Evolutionary conservation across 805 yeast genomes (phyloP).

Genomic region (Nakazawaea ishiwadae): DNA sequence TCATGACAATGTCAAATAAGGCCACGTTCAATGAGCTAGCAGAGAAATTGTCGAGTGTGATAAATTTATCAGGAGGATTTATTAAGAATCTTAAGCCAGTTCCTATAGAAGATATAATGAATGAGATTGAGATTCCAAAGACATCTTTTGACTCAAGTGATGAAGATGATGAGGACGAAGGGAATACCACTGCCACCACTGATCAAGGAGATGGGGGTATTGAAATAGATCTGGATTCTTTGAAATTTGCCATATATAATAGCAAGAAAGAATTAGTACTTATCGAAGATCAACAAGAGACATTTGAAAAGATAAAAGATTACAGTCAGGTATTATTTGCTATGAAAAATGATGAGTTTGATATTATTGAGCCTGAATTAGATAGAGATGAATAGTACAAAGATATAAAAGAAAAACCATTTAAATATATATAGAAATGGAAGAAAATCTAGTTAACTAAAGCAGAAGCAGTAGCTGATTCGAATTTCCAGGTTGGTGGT

Average conservation of each 20-base stretch:
- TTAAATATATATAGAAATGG: conserved; percentile 16
- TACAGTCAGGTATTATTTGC: conserved; percentile 39
- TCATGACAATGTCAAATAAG: conserved; percentile 21
- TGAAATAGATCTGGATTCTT: conserved; percentile 18
- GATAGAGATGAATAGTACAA: conserved; percentile 8
- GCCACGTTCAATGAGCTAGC: conserved; percentile 24
- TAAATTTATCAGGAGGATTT: conserved; percentile 47
- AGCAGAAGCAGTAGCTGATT: conserved; percentile 99
- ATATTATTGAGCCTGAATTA: conserved; percentile 17
- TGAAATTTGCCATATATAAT: conserved; percentile 32
- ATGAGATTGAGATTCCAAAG: conserved; percentile 33
- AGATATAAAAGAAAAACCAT: not conserved
- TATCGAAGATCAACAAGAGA: conserved; percentile 23
- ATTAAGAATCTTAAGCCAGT: conserved; percentile 21
- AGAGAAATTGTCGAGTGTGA: conserved; percentile 28
- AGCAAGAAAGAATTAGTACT: too few relatives aligned
- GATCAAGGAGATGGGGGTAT: conserved; percentile 13
- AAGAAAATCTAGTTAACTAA: conserved; percentile 79
- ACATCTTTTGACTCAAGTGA: conserved; percentile 32
- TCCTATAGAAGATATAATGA: conserved; percentile 23
- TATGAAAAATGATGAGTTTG: conserved; percentile 31
- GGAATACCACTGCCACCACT: conserved; percentile 7
- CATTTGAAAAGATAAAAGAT: conserved; percentile 32
- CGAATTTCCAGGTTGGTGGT: conserved; percentile 99
- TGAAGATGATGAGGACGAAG: conserved; percentile 22